phyloP scores from a whole-genome alignment of 1,139 yeast species.

The Pichia sp. region DNA sequence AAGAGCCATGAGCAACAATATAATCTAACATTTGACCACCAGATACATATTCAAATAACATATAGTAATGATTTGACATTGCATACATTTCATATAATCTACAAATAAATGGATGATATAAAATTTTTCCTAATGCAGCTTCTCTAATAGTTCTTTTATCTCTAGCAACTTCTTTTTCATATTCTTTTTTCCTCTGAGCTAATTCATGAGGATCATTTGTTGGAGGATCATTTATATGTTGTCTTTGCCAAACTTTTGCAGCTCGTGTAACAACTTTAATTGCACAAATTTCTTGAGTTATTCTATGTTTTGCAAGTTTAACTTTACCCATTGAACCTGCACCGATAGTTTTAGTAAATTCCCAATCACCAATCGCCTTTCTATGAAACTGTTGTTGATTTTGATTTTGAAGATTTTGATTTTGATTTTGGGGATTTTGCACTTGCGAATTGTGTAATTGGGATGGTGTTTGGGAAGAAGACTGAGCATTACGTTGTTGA shows the following conservation, averaged over 20 bases:
- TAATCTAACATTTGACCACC: slow-evolving; percentile 98
- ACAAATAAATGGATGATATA: slow-evolving; percentile 91
- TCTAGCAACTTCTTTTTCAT: slow-evolving; percentile 82
- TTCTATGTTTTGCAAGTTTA: slow-evolving; percentile 80
- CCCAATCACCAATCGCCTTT: slow-evolving; percentile 95
- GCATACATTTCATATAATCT: slow-evolving; percentile 89
- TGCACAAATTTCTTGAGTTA: slow-evolving; percentile 80
- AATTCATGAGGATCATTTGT: slow-evolving; percentile 51
- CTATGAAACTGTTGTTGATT: slow-evolving; percentile 63
- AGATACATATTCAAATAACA: slow-evolving; percentile 93
- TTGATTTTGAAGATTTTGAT: slow-evolving; percentile 17
- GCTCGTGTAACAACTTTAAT: slow-evolving; percentile 80
- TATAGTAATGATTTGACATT: slow-evolving; percentile 94
- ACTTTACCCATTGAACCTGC: slow-evolving; percentile 99
- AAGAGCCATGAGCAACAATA: slow-evolving; percentile 91
- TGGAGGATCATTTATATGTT: slow-evolving; percentile 68
- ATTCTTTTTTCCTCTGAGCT: slow-evolving; percentile 61
- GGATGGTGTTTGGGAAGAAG: slow-evolving; percentile 15
- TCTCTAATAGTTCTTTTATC: slow-evolving; percentile 91
- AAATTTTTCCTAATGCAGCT: slow-evolving; percentile 84
- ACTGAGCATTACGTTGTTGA: slow-evolving; percentile 11
- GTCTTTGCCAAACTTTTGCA: slow-evolving; percentile 67
- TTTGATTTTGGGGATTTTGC: too few relatives aligned
- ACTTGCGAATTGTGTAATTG: slow-evolving; percentile 4
- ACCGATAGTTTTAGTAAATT: slow-evolving; percentile 88